Percentiles rank a stretch among this genome's conserved stretches.
Conservation (phyloP, 106 monocot species). For the Dactylorhiza incarnata region DNA sequence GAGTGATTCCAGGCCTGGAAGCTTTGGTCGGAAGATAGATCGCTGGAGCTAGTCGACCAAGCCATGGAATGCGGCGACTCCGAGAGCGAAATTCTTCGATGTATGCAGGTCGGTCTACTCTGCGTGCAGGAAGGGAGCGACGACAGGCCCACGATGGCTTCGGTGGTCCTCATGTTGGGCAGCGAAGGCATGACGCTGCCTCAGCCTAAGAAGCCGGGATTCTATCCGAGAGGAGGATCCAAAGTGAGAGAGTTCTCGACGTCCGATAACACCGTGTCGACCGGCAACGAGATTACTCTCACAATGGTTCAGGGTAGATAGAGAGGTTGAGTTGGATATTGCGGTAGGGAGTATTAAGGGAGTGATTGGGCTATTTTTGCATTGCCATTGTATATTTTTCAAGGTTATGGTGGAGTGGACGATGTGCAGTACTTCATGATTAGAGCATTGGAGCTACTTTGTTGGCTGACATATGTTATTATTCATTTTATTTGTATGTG, state of each 20-base stretch:
- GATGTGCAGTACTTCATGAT: not conserved
- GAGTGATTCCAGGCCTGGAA: slow-evolving; percentile 25
- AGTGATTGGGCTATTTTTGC: not conserved
- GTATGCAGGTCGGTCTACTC: slow-evolving; percentile 30
- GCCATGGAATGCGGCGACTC: not conserved
- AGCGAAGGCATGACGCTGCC: slow-evolving; percentile 13
- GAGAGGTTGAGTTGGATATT: not conserved
- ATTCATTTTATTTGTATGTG: too few species aligned
- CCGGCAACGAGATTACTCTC: not conserved
- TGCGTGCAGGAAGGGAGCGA: slow-evolving; percentile 29
- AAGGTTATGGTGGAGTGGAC: not conserved
- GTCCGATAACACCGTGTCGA: not conserved
- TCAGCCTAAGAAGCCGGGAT: slow-evolving; percentile 25
- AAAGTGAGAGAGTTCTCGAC: not conserved
- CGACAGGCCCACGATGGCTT: slow-evolving; percentile 37
- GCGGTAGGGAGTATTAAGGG: not conserved
- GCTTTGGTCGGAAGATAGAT: slow-evolving; percentile 20
- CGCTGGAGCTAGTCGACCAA: slow-evolving; percentile 17
- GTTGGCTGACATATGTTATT: not conserved
- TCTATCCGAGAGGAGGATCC: not conserved
- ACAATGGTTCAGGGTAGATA: slow-evolving; percentile 3
- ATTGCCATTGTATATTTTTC: not conserved
- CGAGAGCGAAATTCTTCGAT: slow-evolving; percentile 13
- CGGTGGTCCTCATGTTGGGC: slow-evolving; percentile 28
- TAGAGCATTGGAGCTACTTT: not conserved